phyloP scores from a whole-genome alignment of 805 yeast species.

The Schizosaccharomyces japonicus region DNA sequence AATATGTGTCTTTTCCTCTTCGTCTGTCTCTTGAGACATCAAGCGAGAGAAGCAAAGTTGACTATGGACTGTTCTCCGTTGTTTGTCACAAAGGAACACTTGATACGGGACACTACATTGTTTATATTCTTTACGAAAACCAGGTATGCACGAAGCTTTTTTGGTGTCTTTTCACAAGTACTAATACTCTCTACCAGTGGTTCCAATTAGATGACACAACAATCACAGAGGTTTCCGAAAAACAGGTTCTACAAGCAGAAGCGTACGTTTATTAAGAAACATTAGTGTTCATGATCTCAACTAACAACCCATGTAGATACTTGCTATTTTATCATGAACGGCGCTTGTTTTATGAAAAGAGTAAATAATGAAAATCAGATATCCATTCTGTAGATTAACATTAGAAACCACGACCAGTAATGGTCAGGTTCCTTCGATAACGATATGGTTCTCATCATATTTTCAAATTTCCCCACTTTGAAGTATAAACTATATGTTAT shows the following conservation, averaged over 20 bases:
- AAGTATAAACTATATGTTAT: too few species aligned
- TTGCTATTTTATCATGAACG: constrained; percentile 8
- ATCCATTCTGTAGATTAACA: neutral
- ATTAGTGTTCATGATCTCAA: neutral
- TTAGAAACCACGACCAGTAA: neutral
- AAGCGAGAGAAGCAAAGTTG: constrained; percentile 12
- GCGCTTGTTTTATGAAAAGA: neutral
- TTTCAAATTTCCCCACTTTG: too few species aligned
- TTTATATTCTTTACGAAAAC: constrained; percentile 44
- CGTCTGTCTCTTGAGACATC: neutral
- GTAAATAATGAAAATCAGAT: neutral
- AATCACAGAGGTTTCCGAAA: constrained; percentile 38
- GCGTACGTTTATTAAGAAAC: constrained; percentile 30
- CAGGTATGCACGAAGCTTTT: neutral
- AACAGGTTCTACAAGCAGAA: constrained; percentile 41
- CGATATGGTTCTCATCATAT: neutral
- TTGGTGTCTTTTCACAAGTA: neutral
- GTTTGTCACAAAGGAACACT: constrained; percentile 81
- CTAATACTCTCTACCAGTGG: constrained; percentile 30
- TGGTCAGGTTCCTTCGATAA: neutral
- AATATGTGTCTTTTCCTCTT: neutral
- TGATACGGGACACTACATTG: constrained; percentile 84
- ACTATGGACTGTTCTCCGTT: constrained; percentile 67
- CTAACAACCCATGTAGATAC: constrained; percentile 6
- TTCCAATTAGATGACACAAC: constrained; percentile 75